phyloP scores from a whole-genome alignment of 345 rosid genomes.

The Salix purpurea region DNA sequence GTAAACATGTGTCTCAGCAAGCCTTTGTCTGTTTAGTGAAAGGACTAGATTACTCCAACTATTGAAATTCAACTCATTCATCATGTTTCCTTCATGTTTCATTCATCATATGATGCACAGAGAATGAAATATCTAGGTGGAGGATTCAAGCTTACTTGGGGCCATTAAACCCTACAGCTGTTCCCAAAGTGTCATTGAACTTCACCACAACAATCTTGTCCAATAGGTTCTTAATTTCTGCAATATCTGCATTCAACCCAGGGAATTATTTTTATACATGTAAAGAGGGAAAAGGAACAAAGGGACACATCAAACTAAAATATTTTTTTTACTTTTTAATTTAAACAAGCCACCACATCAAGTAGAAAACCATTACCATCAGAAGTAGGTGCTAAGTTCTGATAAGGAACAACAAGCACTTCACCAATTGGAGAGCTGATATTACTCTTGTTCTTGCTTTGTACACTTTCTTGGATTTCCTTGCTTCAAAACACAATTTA shows the following conservation, averaged over 20 bases:
- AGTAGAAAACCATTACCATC: constrained; percentile 28
- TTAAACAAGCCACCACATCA: neutral
- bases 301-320: neutral
- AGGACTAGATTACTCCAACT: no score
- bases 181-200: constrained; percentile 37
- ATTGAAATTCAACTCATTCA: no score
- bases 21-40: no score
- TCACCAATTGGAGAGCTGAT: constrained; percentile 22
- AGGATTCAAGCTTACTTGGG: constrained; percentile 39
- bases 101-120: no score
- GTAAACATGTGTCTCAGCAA: no score
- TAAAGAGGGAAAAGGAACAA: neutral
- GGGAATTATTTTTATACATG: neutral
- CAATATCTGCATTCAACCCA: constrained; percentile 25
- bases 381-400: constrained; percentile 29
- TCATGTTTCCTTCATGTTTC: no score
- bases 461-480: constrained; percentile 21
- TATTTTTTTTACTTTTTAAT: neutral
- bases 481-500: constrained; percentile 37
- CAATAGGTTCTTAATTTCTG: constrained; percentile 38
- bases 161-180: constrained; percentile 39
- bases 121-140: neutral
- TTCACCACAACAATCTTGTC: constrained; percentile 57
- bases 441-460: constrained; percentile 19
- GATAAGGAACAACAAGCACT: constrained; percentile 43